Base-by-base conservation (phyloP, 2,329 filamentous ascomycete genomes). In the Colletotrichum sp. region DNA sequence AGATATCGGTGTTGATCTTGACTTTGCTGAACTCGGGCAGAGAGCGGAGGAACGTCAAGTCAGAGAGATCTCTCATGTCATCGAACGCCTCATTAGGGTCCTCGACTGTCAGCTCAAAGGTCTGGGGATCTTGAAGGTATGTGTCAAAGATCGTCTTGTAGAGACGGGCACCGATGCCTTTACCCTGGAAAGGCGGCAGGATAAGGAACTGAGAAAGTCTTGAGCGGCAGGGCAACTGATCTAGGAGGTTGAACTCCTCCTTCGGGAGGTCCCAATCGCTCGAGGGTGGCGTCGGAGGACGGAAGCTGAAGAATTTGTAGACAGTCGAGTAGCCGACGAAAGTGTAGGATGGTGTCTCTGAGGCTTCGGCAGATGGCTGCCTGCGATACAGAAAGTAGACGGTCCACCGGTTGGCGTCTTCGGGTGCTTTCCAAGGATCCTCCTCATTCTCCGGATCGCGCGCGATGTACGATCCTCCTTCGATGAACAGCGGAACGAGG, bases 141-240 rank as follows among this genome's bases (percentile, higher is more conserved):
- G 92, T 86, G 9, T 90, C 86, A 81, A 95, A 96, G 79, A 99
- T 95, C 65, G 92, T 89, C 75, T 92, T 92, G 87, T 99, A 99
- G 52, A 99, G 91, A 57, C 92, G 90, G 13, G 92, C 90, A 43
- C 96, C 97, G 66, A 96, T 93, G 18, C 96, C 96, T 77, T 92
- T 91, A 77, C 91, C 90, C 82, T 98, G 96, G 84, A 95, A 98
- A 7, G 95, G 94, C 3, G 96, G 96, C 13, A 99, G 88, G 77
- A 99, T 93, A 76, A 99, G 82, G 84, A 99, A 99, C 83, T 99
- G 97, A 0, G 96, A 98, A 78, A 99, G 95, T 60, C 98, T 91
- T 75, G 95, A 92, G 52, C 96, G 93, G 80, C 93, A 94, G 15
- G 95, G 94, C 3, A 96, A 89, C 65, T 93, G 86, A 6, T 90